Percentiles rank a stretch among this genome's conserved stretches.
Conservation (phyloP, 148 eudicot genomes). For the Amaranthus hypochondriacus region DNA sequence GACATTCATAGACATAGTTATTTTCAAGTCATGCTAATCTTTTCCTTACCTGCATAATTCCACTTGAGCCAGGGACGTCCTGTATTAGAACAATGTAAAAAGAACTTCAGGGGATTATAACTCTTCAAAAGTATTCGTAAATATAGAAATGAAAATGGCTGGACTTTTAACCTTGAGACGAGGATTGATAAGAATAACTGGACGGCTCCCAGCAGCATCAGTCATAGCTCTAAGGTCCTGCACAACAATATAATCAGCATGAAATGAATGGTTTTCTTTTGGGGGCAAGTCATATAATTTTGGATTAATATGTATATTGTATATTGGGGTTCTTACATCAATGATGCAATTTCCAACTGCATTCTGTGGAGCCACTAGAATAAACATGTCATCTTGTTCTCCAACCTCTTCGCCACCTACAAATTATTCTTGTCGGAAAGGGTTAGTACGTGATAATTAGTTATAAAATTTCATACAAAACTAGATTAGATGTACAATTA, state of each 20-base stretch:
- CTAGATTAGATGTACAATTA: constrained; percentile 16
- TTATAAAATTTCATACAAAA: neutral
- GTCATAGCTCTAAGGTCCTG: constrained; percentile 98
- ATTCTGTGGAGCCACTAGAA: constrained; percentile 98
- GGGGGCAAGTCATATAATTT: neutral
- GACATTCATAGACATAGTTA: neutral
- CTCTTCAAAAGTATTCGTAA: neutral
- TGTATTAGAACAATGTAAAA: constrained; percentile 21
- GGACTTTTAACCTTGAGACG: constrained; percentile 66
- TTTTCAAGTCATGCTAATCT: neutral
- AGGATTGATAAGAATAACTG: constrained; percentile 90
- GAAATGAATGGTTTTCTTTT: neutral
- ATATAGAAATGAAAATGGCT: neutral
- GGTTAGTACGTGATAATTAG: neutral
- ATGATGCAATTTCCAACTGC: constrained; percentile 97
- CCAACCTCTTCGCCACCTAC: constrained; percentile 84
- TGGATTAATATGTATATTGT: neutral
- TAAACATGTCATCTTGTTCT: constrained; percentile 87
- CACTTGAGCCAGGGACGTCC: constrained; percentile 96
- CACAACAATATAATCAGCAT: constrained; percentile 3
- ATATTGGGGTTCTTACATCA: constrained; percentile 47
- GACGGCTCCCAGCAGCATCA: constrained; percentile 92
- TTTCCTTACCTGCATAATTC: constrained; percentile 91
- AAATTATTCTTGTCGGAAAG: neutral
- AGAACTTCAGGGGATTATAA: neutral